Evolutionary conservation across 176 grass and related monocot genomes (phyloP).

Genomic region (Aegilops speltoides): DNA sequence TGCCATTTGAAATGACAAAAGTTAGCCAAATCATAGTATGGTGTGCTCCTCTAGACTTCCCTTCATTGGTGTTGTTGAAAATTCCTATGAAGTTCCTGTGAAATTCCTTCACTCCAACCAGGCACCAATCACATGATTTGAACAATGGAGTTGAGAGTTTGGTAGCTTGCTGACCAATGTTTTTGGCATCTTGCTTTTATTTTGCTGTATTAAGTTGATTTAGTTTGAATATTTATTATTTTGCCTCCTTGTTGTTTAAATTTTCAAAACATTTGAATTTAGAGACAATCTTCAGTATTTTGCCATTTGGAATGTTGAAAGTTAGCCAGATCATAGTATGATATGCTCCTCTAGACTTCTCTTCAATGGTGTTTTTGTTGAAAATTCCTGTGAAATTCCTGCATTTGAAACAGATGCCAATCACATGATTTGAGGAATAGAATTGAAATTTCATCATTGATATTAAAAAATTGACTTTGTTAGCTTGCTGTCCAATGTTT

Average conservation of each 20-base stretch:
- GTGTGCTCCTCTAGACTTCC: conserved; percentile 57
- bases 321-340: conserved; percentile 76
- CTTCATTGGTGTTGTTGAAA: conserved; percentile 4
- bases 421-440: conserved; percentile 6
- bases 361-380: not conserved
- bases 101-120: not conserved
- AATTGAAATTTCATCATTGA: conserved; percentile 40
- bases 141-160: conserved; percentile 33
- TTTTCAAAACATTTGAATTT: not conserved
- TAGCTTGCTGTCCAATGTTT: conserved; percentile 30
- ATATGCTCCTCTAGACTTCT: conserved; percentile 59
- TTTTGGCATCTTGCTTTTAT: not conserved
- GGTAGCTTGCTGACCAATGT: conserved; percentile 29
- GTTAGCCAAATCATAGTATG: conserved; percentile 77
- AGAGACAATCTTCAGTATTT: not conserved
- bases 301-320: conserved; percentile 66
- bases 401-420: not conserved
- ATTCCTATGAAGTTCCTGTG: not conserved
- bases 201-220: not conserved
- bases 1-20: conserved; percentile 66
- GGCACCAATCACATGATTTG: conserved; percentile 8
- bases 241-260: not conserved
- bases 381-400: conserved; percentile 9
- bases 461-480: conserved; percentile 36
- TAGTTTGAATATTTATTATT: not conserved